Conservation (phyloP, 352 stramenopile genomes). For the Phytophthora hybrid region DNA sequence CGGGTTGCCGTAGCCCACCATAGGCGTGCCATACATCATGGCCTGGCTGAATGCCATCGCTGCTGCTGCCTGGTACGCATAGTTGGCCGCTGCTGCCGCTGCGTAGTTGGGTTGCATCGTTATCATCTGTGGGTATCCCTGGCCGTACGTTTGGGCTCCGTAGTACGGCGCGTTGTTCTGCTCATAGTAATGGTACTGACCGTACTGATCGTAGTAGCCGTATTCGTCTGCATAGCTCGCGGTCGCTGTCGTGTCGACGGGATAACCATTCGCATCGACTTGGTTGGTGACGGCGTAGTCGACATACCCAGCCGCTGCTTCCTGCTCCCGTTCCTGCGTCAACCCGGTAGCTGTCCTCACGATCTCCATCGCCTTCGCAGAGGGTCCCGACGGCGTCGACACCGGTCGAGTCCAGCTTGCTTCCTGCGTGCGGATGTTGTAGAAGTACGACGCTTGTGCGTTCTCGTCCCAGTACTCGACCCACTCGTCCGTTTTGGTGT, state of each 20-base stretch:
- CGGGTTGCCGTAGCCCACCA: conserved; percentile 47
- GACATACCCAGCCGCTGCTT: conserved; percentile 28
- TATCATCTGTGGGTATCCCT: conserved; percentile 34
- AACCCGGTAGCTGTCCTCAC: conserved; percentile 39
- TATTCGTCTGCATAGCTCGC: conserved; percentile 76
- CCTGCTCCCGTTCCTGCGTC: conserved; percentile 20
- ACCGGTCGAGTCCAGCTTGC: conserved; percentile 84
- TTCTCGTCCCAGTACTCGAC: conserved; percentile 93
- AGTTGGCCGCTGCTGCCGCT: conserved; percentile 47
- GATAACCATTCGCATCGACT: conserved; percentile 45
- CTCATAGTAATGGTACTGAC: conserved; percentile 90
- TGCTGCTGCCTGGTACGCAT: conserved; percentile 70
- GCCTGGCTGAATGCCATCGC: conserved; percentile 60
- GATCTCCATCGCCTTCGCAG: conserved; percentile 48
- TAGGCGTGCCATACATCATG: conserved; percentile 54
- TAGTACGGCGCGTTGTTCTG: conserved; percentile 48
- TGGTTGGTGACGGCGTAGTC: conserved; percentile 56
- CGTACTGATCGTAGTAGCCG: conserved; percentile 83
- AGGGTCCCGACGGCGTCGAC: conserved; percentile 35
- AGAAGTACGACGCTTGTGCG: conserved; percentile 89
- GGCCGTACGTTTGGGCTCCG: conserved; percentile 32
- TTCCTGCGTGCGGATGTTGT: conserved; percentile 90
- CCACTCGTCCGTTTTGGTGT: conserved; percentile 68
- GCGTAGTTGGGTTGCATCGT: conserved; percentile 66
- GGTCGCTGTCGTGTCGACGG: conserved; percentile 8